Evolutionary conservation across 2,329 filamentous ascomycete species (phyloP).

Genomic region (Pseudogymnoascus verrucosus): DNA sequence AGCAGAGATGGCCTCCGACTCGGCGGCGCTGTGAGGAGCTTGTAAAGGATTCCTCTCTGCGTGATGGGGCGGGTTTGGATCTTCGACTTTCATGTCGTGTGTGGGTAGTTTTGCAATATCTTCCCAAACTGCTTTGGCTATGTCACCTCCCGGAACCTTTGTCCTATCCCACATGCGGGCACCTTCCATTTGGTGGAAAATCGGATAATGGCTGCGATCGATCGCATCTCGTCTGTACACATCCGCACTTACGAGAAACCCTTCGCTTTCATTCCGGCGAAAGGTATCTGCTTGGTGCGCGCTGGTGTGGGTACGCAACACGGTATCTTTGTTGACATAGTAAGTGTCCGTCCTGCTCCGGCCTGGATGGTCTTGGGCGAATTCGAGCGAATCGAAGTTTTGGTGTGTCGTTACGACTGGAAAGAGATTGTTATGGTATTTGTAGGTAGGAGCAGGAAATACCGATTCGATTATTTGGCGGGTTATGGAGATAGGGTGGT

Average conservation of each 20-base stretch:
- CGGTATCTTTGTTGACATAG: constrained; percentile 77
- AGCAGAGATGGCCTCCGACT: constrained; percentile 72
- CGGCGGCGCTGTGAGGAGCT: constrained; percentile 52
- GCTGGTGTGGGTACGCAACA: constrained; percentile 88
- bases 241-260: constrained; percentile 87
- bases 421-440: constrained; percentile 68
- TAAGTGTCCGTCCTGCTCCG: constrained; percentile 87
- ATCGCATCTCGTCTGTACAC: constrained; percentile 94
- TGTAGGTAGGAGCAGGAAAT: constrained; percentile 67
- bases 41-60: constrained; percentile 78
- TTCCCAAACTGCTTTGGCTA: constrained; percentile 58
- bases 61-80: constrained; percentile 73
- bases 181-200: constrained; percentile 99
- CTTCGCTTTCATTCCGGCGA: constrained; percentile 60
- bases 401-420: constrained; percentile 78
- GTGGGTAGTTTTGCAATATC: constrained; percentile 65
- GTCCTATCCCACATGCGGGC: constrained; percentile 78
- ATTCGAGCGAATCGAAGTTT: constrained; percentile 96
- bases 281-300: constrained; percentile 86
- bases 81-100: constrained; percentile 71
- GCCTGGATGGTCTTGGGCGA: constrained; percentile 79
- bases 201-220: constrained; percentile 88
- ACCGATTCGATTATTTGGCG: constrained; percentile 85
- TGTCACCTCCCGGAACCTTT: constrained; percentile 46
- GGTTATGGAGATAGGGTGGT: constrained; percentile 87